Evolutionary conservation across 495 filamentous ascomycete genomes (phyloP).

Genomic region (Hyaloscypha variabilis): DNA sequence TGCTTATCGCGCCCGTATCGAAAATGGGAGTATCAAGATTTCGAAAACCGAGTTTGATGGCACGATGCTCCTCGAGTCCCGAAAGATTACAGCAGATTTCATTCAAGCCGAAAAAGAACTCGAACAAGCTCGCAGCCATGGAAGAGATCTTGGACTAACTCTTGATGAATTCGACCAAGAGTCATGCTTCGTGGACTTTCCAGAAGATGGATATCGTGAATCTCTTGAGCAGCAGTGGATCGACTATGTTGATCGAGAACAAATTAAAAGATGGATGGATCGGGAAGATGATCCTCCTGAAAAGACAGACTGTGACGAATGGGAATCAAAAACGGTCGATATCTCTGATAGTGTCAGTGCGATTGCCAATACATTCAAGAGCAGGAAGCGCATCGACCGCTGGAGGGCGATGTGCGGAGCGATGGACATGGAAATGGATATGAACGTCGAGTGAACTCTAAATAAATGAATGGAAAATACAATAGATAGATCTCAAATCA

Average conservation of each 20-base stretch:
- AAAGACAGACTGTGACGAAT: slow-evolving; percentile 5
- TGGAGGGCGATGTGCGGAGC: slow-evolving; percentile 12
- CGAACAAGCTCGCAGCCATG: background rate
- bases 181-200: slow-evolving; percentile 9
- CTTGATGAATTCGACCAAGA: slow-evolving; percentile 5
- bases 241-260: slow-evolving; percentile 5
- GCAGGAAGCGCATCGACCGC: slow-evolving; percentile 14
- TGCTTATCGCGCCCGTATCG: too few relatives aligned
- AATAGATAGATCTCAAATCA: too few relatives aligned
- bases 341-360: slow-evolving; percentile 14
- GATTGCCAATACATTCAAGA: slow-evolving; percentile 3
- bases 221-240: slow-evolving; percentile 5
- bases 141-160: background rate
- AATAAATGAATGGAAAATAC: too few relatives aligned
- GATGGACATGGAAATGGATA: background rate
- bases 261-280: slow-evolving; percentile 16
- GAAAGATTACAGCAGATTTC: background rate
- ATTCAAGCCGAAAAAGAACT: slow-evolving; percentile 6
- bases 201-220: slow-evolving; percentile 14
- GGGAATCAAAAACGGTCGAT: slow-evolving; percentile 8
- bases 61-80: background rate
- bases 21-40: background rate
- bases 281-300: background rate
- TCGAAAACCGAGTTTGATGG: slow-evolving; percentile 8
- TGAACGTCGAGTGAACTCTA: too few relatives aligned